Conservation (phyloP, 2,329 filamentous ascomycete genomes). For the Diaporthe vaccinii region DNA sequence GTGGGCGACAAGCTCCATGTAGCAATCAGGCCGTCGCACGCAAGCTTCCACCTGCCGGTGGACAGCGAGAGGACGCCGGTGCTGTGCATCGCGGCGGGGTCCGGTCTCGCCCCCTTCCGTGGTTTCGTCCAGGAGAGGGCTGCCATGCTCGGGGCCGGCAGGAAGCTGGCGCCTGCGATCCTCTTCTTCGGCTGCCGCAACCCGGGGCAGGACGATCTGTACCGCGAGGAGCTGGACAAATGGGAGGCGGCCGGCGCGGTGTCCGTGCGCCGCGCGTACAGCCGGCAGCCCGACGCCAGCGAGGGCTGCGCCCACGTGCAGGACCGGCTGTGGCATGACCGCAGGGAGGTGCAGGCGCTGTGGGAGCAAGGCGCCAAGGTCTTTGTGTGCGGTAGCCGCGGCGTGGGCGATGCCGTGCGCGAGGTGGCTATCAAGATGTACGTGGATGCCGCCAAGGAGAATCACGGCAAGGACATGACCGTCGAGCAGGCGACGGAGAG, state of each 20-base stretch:
- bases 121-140: constrained; percentile 74
- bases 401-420: constrained; percentile 57
- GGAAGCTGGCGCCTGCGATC: constrained; percentile 69
- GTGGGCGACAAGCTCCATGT: constrained; percentile 61
- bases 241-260: constrained; percentile 75
- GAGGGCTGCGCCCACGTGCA: constrained; percentile 54
- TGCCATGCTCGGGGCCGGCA: constrained; percentile 61
- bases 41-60: constrained; percentile 62
- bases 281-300: constrained; percentile 60
- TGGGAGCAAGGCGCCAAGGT: constrained; percentile 61
- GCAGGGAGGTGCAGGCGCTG: constrained; percentile 48
- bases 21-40: constrained; percentile 60
- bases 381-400: constrained; percentile 71
- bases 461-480: constrained; percentile 44
- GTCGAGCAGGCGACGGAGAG: constrained; percentile 53
- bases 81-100: constrained; percentile 65
- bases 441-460: constrained; percentile 49
- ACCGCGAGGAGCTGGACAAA: constrained; percentile 67
- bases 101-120: constrained; percentile 72
- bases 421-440: constrained; percentile 52
- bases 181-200: constrained; percentile 75
- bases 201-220: constrained; percentile 69
- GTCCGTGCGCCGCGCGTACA: constrained; percentile 72
- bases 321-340: constrained; percentile 63
- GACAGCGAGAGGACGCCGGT: constrained; percentile 61